Evolutionary conservation across 345 rosid species (phyloP).

Genomic region (Gossypium stocksii): DNA sequence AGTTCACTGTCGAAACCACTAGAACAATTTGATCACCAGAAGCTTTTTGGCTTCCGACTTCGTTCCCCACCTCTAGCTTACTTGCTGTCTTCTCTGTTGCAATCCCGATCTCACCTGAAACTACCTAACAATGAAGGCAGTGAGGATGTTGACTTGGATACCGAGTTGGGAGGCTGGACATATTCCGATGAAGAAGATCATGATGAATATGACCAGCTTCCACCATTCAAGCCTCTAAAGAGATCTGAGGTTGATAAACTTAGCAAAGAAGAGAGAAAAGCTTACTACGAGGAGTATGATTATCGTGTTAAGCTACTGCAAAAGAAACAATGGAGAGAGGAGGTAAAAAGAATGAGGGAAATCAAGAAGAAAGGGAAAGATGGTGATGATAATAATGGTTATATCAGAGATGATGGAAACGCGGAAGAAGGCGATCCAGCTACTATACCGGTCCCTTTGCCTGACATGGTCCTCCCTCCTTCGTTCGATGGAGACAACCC

Average conservation of each 20-base stretch:
- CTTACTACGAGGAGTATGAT: slow-evolving; percentile 44
- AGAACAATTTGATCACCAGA: slow-evolving; percentile 24
- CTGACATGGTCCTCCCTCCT: slow-evolving; percentile 37
- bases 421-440: slow-evolving; percentile 26
- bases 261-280: slow-evolving; percentile 39
- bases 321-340: slow-evolving; percentile 45
- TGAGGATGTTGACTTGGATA: slow-evolving; percentile 29
- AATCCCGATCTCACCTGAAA: slow-evolving; percentile 34
- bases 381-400: not conserved
- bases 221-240: slow-evolving; percentile 43
- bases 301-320: slow-evolving; percentile 39
- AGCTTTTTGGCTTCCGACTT: slow-evolving; percentile 28
- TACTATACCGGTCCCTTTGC: slow-evolving; percentile 22
- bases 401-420: slow-evolving; percentile 16
- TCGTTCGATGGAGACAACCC: slow-evolving; percentile 40
- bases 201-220: slow-evolving; percentile 41
- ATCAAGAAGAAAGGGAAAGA: slow-evolving; percentile 31
- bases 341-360: slow-evolving; percentile 30
- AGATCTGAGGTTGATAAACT: slow-evolving; percentile 36
- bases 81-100: slow-evolving; percentile 46
- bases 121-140: slow-evolving; percentile 26
- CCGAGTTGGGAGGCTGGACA: slow-evolving; percentile 28
- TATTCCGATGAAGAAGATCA: slow-evolving; percentile 30
- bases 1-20: slow-evolving; percentile 25
- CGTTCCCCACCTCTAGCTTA: slow-evolving; percentile 36